Conservation (phyloP, 352 stramenopile genomes). For the Phytopythium helicoides region DNA sequence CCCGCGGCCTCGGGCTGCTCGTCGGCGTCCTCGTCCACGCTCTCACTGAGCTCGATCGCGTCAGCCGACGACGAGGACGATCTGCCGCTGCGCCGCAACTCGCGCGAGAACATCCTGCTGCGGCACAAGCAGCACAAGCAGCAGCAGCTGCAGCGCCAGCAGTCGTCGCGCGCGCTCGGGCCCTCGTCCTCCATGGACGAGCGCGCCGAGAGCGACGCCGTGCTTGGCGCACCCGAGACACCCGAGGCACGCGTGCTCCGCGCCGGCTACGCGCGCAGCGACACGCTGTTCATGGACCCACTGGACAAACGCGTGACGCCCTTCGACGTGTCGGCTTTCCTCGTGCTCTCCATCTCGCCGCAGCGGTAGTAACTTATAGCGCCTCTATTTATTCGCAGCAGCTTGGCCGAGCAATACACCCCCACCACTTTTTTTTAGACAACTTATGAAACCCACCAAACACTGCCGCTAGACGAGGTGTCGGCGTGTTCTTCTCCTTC, state of each 20-base stretch:
- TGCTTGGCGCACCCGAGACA: conserved; percentile 25
- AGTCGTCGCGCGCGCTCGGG: too few species aligned
- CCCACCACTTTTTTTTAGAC: too few species aligned
- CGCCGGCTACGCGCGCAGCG: conserved; percentile 22
- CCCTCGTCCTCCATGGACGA: too few species aligned
- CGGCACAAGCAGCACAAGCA: conserved; percentile 26
- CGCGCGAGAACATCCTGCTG: conserved; percentile 35
- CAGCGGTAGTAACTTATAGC: conserved; percentile 12
- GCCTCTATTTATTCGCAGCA: not conserved
- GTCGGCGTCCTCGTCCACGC: conserved; percentile 6
- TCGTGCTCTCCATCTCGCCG: conserved; percentile 35
- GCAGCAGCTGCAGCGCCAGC: conserved; percentile 14
- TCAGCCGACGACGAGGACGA: conserved; percentile 15
- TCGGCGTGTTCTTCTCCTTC: not conserved
- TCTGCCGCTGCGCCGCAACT: conserved; percentile 32
- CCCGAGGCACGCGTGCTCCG: conserved; percentile 25
- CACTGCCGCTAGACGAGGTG: too few species aligned
- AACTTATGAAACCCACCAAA: too few species aligned
- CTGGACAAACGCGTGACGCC: conserved; percentile 28
- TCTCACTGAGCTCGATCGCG: conserved; percentile 8
- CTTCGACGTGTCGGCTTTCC: conserved; percentile 50
- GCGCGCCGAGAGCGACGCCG: too few species aligned
- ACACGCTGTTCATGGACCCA: conserved; percentile 28
- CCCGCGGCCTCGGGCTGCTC: conserved; percentile 7
- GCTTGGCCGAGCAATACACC: not conserved